Conservation (phyloP, 768 basidiomycete genomes). For the Pisolithus microcarpus region DNA sequence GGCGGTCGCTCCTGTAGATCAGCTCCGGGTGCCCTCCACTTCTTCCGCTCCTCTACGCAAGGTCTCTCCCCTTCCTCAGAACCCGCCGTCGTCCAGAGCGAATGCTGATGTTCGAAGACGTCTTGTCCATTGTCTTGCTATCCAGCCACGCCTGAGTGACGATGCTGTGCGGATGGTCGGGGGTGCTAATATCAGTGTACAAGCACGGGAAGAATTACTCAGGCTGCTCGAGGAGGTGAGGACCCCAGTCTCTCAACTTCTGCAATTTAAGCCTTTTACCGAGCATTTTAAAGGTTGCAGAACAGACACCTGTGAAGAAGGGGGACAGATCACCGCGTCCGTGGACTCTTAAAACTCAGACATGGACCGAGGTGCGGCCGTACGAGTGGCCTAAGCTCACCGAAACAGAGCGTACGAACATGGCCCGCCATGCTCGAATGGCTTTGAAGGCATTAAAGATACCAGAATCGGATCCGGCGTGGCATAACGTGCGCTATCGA, state of each 20-base stretch:
- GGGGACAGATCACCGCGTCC: constrained; percentile 31
- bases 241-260: not conserved
- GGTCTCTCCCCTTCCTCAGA: constrained; percentile 21
- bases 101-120: constrained; percentile 27
- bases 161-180: constrained; percentile 39
- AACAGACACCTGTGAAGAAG: constrained; percentile 31
- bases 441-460: constrained; percentile 46
- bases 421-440: constrained; percentile 47
- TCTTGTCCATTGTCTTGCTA: constrained; percentile 45
- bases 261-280: not conserved
- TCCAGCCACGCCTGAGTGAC: constrained; percentile 38
- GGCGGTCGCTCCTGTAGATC: constrained; percentile 11
- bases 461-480: constrained; percentile 54
- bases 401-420: constrained; percentile 38
- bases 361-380: constrained; percentile 68
- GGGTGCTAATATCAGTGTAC: constrained; percentile 29
- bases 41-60: constrained; percentile 24
- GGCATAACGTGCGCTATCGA: constrained; percentile 46
- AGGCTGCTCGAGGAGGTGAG: constrained; percentile 46
- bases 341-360: constrained; percentile 48
- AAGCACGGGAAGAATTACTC: constrained; percentile 36
- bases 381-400: constrained; percentile 50
- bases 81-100: constrained; percentile 11
- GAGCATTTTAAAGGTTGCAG: constrained; percentile 40
- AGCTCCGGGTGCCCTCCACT: constrained; percentile 24